Base-by-base conservation (phyloP, 2,329 filamentous ascomycete genomes). In the Xylaria polymorpha region DNA sequence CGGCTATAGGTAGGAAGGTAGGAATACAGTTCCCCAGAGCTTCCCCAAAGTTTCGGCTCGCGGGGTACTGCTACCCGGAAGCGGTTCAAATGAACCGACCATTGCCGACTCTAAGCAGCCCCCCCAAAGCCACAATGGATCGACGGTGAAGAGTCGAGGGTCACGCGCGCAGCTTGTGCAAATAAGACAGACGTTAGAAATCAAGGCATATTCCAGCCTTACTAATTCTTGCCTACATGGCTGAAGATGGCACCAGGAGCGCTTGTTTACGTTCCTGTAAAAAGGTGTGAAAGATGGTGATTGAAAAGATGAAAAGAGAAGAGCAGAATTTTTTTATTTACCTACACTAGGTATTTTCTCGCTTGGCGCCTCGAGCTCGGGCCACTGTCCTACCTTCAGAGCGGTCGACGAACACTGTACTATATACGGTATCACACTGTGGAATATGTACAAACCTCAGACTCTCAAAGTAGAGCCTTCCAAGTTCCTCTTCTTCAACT, bases 51-150 rank as follows among this genome's bases (percentile, higher is more conserved):
- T 59, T 50, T 61, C 50, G 64, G 41, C 44, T 71, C 73, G 75
- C 72, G 75, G 74, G 74, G 74, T 68, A 48, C 35, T n/a, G 39
- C 48, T 67, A 61, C 37, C 70, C 55, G 62, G 64, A 20, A 32
- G 37, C 22, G 55, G 46, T 32, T 10, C 48, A n/a, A 39, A 15
- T 56, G 48, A 67, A 67, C 71, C 73, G 75, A 64, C 66, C 73
- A 76, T 76, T 76, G 74, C 75, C 75, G 72, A 60, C 43, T 68
- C 66, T 73, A 73, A 73, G 69, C 71, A 71, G 35, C 35, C 35
- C 44, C 37, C 48, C 25, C 4, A 46, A 18, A 15, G 51, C 56
- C 39, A 41, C 41, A 44, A 44, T 43, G 39, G 56, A 59, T 59
- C 56, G 56, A 25, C 56, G n/a, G 37, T 20, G 41, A 20, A 20